phyloP scores from a whole-genome alignment of 805 yeast genomes.

The Hanseniaspora occidentalis region DNA sequence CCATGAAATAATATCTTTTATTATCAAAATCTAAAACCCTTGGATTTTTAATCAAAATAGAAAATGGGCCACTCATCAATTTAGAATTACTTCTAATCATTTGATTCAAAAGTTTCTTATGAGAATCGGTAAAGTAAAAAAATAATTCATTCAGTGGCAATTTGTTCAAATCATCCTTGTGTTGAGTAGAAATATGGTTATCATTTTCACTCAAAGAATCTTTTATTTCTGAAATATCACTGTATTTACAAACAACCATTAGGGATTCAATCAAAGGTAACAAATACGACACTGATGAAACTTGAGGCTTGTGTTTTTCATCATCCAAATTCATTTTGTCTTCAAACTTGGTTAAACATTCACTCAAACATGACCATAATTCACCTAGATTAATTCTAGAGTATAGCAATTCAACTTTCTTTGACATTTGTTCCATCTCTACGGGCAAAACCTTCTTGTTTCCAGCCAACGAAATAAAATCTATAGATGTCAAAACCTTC shows the following conservation, averaged over 20 bases:
- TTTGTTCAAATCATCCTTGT: slow-evolving; percentile 40
- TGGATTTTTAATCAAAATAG: slow-evolving; percentile 78
- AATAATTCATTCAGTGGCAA: slow-evolving; percentile 71
- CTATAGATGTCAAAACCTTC: slow-evolving; percentile 76
- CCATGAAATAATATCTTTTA: slow-evolving; percentile 73
- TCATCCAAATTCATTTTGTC: slow-evolving; percentile 23
- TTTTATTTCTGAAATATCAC: slow-evolving; percentile 42
- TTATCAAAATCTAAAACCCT: slow-evolving; percentile 89
- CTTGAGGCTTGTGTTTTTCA: slow-evolving; percentile 26
- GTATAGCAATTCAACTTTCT: slow-evolving; percentile 37
- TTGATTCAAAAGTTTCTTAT: slow-evolving; percentile 74
- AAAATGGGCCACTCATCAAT: slow-evolving; percentile 90
- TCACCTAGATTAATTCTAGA: slow-evolving; percentile 57
- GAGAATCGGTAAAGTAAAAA: slow-evolving; percentile 79
- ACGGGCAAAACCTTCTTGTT: slow-evolving; percentile 7
- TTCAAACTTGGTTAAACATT: slow-evolving; percentile 52
- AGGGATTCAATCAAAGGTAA: slow-evolving; percentile 82
- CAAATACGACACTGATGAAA: slow-evolving; percentile 63
- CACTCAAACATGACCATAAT: slow-evolving; percentile 77
- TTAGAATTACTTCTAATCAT: slow-evolving; percentile 88
- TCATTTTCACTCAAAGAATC: slow-evolving; percentile 48
- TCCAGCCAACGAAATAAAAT: slow-evolving; percentile 51
- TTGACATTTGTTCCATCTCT: slow-evolving; percentile 3
- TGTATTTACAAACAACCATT: slow-evolving; percentile 93
- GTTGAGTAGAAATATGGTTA: slow-evolving; percentile 26